Evolutionary conservation across 805 yeast genomes (phyloP), one percentile per base, ranked within the genome.

Genomic region (Metschnikowia picachoensis): DNA sequence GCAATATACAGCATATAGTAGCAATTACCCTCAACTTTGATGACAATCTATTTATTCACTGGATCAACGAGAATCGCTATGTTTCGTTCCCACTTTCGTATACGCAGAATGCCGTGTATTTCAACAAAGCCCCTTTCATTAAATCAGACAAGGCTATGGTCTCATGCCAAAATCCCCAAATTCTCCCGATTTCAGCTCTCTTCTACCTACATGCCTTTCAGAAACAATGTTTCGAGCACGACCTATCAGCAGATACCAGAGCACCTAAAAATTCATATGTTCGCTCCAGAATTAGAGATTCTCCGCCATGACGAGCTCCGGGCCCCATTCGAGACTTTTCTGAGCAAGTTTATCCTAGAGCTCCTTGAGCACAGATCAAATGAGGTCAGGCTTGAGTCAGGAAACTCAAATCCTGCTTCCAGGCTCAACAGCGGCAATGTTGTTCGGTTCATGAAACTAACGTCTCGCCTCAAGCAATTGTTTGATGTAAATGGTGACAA

Each of bases 161-260:
- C 7, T 20, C 7, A 20, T 7, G 25, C 25, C 25, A 20, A 7
- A 20, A 20, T 20, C 25, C 25, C n/a, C 32, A 10, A 30, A 7
- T 8, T 30, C 32, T 6, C 32, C 7, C n/a, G 8, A 12, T 8
- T 12, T 12, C 32, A n/a, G 2, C 8, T 4, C 5, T n/a, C 6
- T 12, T 30, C 32, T 1, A 15, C 37, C 4, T 8, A 8, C 17
- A 41, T 29, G 32, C 13, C 16, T 11, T 10, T 16, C 16, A 25
- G 30, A 15, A 28, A 4, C 29, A 16, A 14, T 17, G n/a, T 15
- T 7, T n/a, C 29, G 39, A 13, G 8, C 10, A n/a, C 35, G 16
- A 32, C 35, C 11, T 57, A 56, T 35, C 43, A 41, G 35, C 60
- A 60, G 42, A 52, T 58, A 32, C 62, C 62, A 1, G 62, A 59